These are phyloP conservation scores for Dimargaris xerosporica DNA, from an alignment of 192 early-diverging fungal genomes.

Conservation along the genomic window DNA sequence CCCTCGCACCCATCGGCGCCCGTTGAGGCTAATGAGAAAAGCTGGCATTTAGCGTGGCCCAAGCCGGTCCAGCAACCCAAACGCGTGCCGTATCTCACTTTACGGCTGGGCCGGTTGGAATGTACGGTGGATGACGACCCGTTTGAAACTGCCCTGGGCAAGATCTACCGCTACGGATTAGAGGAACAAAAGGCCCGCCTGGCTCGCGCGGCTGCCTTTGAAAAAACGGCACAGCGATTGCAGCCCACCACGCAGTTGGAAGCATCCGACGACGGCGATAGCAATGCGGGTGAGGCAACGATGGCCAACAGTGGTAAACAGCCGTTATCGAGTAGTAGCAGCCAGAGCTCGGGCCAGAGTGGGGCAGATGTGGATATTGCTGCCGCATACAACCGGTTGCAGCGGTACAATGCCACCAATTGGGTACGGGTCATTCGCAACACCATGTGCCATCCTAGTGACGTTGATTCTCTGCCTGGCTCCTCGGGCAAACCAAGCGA, in stretches of 20 bases:
- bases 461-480: not conserved
- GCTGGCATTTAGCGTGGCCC: conserved; percentile 13
- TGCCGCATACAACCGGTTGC: conserved; percentile 6
- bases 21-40: not conserved
- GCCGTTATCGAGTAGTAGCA: no score
- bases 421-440: conserved; percentile 8
- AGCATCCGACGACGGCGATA: conserved; percentile 16
- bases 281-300: not conserved
- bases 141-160: conserved; percentile 30
- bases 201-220: conserved; percentile 26
- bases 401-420: conserved; percentile 11
- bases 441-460: not conserved
- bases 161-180: conserved; percentile 29
- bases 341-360: no score
- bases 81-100: conserved; percentile 25
- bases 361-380: conserved; percentile 7
- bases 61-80: conserved; percentile 21
- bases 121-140: conserved; percentile 34
- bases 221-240: conserved; percentile 23
- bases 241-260: not conserved
- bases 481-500: no score
- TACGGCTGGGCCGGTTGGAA: conserved; percentile 24
- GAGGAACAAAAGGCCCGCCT: conserved; percentile 31
- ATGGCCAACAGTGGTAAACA: not conserved
- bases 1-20: not conserved